phyloP scores from a whole-genome alignment of 2,329 filamentous ascomycete genomes.

The Malbranchea zuffiana region DNA sequence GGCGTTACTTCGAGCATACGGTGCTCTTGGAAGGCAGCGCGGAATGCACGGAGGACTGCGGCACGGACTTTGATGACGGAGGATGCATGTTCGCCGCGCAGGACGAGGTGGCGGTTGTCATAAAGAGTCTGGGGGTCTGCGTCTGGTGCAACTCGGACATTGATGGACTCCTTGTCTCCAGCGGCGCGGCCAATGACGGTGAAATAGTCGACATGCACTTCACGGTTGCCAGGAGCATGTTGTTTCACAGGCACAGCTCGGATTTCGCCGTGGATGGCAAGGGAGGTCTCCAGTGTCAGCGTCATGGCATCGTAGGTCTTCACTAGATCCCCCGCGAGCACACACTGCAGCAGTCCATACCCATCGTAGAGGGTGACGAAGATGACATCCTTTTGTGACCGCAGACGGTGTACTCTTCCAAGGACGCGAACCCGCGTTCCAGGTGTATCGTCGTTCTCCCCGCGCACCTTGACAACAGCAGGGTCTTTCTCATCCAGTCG shows the following conservation, averaged over 20 bases:
- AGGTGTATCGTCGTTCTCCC: conserved; percentile 35
- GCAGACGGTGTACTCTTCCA: conserved; percentile 71
- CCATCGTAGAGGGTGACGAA: conserved; percentile 83
- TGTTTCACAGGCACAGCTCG: conserved; percentile 65
- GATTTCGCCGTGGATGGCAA: conserved; percentile 76
- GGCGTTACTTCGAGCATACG: conserved; percentile 74
- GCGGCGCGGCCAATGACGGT: conserved; percentile 67
- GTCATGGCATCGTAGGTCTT: conserved; percentile 87
- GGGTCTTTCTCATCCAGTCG: conserved; percentile 61
- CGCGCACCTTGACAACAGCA: conserved; percentile 45
- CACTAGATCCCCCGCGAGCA: conserved; percentile 68
- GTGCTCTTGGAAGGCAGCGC: conserved; percentile 64
- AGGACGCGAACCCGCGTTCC: conserved; percentile 69
- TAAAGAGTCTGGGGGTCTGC: conserved; percentile 63
- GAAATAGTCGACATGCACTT: conserved; percentile 86
- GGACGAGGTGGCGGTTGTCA: conserved; percentile 71
- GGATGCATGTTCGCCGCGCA: conserved; percentile 75
- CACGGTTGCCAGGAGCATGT: conserved; percentile 70
- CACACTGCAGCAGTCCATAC: conserved; percentile 73
- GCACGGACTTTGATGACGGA: conserved; percentile 79
- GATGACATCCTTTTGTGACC: conserved; percentile 70
- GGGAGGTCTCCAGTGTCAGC: conserved; percentile 75
- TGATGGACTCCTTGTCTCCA: conserved; percentile 81
- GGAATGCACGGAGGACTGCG: conserved; percentile 69
- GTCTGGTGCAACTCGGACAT: conserved; percentile 63